phyloP scores from a whole-genome alignment of 129 eudicot genomes.

The Pseudognaphalium luteoalbum region DNA sequence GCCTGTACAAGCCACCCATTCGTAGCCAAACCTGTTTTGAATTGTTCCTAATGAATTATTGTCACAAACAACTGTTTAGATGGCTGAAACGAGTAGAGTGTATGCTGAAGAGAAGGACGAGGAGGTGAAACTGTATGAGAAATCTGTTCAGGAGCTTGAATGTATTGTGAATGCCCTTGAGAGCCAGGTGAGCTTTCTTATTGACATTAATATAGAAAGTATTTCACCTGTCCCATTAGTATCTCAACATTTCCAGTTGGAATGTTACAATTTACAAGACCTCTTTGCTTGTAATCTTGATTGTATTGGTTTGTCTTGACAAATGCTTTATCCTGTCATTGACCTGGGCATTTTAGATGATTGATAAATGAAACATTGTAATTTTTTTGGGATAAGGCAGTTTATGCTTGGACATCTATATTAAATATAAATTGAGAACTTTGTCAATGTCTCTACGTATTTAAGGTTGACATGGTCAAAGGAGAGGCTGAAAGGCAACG shows the following conservation, averaged over 20 bases:
- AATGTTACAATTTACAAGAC: constrained; percentile 21
- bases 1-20: background rate
- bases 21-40: background rate
- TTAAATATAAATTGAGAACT: background rate
- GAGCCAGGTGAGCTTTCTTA: constrained; percentile 54
- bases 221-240: background rate
- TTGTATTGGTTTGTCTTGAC: background rate
- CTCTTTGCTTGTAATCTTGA: background rate
- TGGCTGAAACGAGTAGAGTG: constrained; percentile 57
- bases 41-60: background rate
- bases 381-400: background rate
- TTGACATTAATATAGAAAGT: background rate
- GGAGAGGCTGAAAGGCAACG: constrained; percentile 90
- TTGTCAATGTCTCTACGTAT: constrained; percentile 15
- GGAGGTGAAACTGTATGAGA: constrained; percentile 82
- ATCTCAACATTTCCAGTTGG: background rate
- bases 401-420: constrained; percentile 11
- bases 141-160: constrained; percentile 86
- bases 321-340: background rate
- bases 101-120: constrained; percentile 84
- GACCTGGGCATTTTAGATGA: background rate
- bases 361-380: background rate
- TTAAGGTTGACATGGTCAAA: constrained; percentile 73
- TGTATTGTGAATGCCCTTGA: constrained; percentile 78
- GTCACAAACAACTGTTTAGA: constrained; percentile 35